Percentiles rank a stretch among this genome's conserved stretches.
phyloP scores from a whole-genome alignment of 805 yeast genomes.

The Yarrowia yakushimensis region DNA sequence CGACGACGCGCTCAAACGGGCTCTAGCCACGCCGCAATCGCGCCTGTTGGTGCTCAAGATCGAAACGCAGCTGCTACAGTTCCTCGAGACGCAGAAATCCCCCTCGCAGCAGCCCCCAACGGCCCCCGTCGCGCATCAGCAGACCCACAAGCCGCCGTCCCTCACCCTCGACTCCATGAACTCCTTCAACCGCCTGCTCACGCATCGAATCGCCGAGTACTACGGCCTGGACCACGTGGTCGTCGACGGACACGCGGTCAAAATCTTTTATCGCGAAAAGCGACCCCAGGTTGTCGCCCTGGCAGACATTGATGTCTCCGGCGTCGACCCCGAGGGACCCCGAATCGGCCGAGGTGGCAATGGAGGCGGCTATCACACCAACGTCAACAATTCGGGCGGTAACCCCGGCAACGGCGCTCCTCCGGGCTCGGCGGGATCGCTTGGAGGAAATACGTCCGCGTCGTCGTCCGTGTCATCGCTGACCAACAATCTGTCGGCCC shows the following conservation, averaged over 20 bases:
- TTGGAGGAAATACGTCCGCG: neutral
- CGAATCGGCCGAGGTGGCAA: constrained; percentile 2
- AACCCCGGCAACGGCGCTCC: neutral
- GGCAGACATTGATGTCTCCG: constrained; percentile 25
- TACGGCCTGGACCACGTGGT: constrained; percentile 58
- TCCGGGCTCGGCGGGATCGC: neutral
- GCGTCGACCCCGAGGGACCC: constrained; percentile 14
- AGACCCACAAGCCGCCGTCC: constrained; percentile 13
- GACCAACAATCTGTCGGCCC: neutral
- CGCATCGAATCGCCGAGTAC: constrained; percentile 69
- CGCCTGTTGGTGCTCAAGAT: constrained; percentile 49
- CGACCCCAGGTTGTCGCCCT: constrained; percentile 6
- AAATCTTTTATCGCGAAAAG: constrained; percentile 40
- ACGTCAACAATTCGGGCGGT: neutral
- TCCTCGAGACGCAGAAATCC: constrained; percentile 43
- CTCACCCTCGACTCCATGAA: constrained; percentile 52
- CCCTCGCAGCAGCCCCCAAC: neutral
- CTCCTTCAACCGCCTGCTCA: constrained; percentile 62
- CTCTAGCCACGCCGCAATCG: constrained; percentile 47
- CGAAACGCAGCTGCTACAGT: constrained; percentile 48
- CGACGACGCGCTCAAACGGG: constrained; percentile 40
- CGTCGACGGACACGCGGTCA: constrained; percentile 48
- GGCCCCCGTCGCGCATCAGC: constrained; percentile 16
- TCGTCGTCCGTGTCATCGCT: constrained; percentile 9
- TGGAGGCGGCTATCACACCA: neutral